Base-by-base conservation (phyloP, 306 rosid genomes). In the Vigna trinervia region DNA sequence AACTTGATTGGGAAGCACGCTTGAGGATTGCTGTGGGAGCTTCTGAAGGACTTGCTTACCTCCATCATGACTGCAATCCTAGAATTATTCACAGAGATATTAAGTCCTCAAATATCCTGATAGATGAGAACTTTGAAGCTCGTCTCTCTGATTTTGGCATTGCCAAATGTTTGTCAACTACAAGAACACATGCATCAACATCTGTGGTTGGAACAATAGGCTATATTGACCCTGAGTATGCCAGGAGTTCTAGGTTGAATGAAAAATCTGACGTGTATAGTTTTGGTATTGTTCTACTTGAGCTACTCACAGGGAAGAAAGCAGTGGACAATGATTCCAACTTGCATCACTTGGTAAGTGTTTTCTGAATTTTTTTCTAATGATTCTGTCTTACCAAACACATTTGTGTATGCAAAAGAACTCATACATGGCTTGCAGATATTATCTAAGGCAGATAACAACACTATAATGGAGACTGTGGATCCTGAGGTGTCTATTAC, bases 41-140 rank as follows among this genome's bases (percentile, higher is more conserved):
- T 66, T 52, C 71, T 43, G 71, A 66, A 41, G 71, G 71, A 66
- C 71, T 66, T 66, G 71, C 71, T 43, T 66, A 66, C 20, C 71
- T 66, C 34, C 71, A 66, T 66, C 71, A 66, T 20, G 71, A 66
- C 8, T 66, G 71, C 71, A 41, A 20, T 43, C 71, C 71, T 66
- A 48, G 71, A 41, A 66, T 66, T 34, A 43, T 66, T 43, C 71
- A 66, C 36, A 66, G 71, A 36, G 71, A 66, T 6, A 22, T 66
- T 12, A 66, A 66, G 53, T 66, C 71, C 11, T 66, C 71, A 20
- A 66, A 66, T 20, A 66, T 66, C 19, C n/a, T 66, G 71, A 7
- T 66, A 19, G 71, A 66, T 66, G 71, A 43, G 36, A 66, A 66
- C 71, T 66, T 66, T 66, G 71, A 66, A 41, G 53, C 71, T 20